phyloP scores from a whole-genome alignment of 2,329 filamentous ascomycete species.

The Stemphylium lycopersici region DNA sequence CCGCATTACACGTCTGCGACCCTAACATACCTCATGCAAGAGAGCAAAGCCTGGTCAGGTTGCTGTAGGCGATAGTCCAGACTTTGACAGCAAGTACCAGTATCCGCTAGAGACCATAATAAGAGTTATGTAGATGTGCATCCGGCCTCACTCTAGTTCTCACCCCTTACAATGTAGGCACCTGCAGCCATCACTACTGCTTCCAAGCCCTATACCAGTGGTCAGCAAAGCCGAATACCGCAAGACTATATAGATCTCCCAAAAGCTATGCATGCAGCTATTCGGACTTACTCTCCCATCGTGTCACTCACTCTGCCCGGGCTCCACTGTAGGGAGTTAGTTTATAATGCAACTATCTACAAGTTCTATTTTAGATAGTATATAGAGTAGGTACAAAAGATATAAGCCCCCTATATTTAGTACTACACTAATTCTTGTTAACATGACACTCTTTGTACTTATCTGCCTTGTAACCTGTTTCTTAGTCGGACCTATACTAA shows the following conservation, averaged over 20 bases:
- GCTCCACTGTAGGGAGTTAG: not conserved
- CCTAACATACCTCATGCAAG: too few species aligned
- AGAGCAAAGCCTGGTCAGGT: too few species aligned
- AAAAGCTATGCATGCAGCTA: not conserved
- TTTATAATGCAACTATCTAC: not conserved
- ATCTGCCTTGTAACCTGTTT: constrained; percentile 11
- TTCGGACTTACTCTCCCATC: not conserved
- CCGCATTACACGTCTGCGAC: too few species aligned
- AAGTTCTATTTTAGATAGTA: not conserved
- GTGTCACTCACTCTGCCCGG: not conserved
- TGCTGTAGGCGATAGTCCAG: not conserved
- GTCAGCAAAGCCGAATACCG: not conserved
- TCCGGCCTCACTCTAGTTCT: not conserved
- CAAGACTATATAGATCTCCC: constrained; percentile 1
- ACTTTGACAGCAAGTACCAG: not conserved
- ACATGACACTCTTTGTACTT: constrained; percentile 5
- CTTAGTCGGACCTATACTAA: constrained; percentile 3
- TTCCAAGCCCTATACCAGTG: not conserved
- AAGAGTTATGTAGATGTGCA: not conserved
- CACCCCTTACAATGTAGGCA: constrained; percentile 3
- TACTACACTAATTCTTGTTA: constrained; percentile 4
- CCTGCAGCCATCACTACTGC: constrained; percentile 3
- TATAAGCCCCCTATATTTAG: constrained; percentile 8
- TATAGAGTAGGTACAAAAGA: constrained; percentile 4
- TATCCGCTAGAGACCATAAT: not conserved